phyloP scores from a whole-genome alignment of 495 filamentous ascomycete species.

The Penicillium herquei region DNA sequence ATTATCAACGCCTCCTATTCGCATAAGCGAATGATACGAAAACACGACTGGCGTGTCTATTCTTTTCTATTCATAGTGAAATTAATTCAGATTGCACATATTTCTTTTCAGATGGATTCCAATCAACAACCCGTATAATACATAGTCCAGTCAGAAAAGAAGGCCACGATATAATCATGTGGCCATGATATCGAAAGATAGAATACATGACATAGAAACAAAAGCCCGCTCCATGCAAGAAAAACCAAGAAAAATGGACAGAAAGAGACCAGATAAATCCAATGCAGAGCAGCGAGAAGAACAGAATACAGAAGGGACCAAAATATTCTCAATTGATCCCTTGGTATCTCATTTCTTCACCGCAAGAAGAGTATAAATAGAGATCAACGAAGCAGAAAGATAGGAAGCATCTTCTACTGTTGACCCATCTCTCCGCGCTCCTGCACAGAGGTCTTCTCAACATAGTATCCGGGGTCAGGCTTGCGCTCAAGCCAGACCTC shows the following conservation, averaged over 20 bases:
- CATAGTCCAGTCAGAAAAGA: slow-evolving; percentile 21
- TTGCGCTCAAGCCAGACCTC: slow-evolving; percentile 72
- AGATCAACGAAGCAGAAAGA: not conserved
- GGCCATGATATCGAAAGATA: slow-evolving; percentile 14
- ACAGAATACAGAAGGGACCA: not conserved
- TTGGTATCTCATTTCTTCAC: not conserved
- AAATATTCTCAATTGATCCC: not conserved
- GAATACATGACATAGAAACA: slow-evolving; percentile 27
- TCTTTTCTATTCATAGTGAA: slow-evolving; percentile 13
- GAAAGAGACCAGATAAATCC: slow-evolving; percentile 6
- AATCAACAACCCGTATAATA: slow-evolving; percentile 31
- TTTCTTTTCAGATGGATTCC: slow-evolving; percentile 10
- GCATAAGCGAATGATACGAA: slow-evolving; percentile 3
- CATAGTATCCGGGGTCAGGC: slow-evolving; percentile 80
- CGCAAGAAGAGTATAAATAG: not conserved
- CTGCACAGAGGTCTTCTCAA: slow-evolving; percentile 61
- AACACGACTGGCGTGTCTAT: slow-evolving; percentile 11
- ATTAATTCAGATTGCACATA: slow-evolving; percentile 30
- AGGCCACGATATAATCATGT: not conserved
- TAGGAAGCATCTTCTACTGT: slow-evolving; percentile 7
- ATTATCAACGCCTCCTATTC: slow-evolving; percentile 1
- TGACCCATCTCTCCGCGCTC: slow-evolving; percentile 26
- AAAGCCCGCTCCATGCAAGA: slow-evolving; percentile 45
- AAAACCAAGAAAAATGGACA: slow-evolving; percentile 12
- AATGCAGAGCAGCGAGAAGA: not conserved